Percentiles rank a stretch among this genome's conserved stretches.
Conservation (phyloP, 108 stramenopile genomes). For the Conticribra guillardii region DNA sequence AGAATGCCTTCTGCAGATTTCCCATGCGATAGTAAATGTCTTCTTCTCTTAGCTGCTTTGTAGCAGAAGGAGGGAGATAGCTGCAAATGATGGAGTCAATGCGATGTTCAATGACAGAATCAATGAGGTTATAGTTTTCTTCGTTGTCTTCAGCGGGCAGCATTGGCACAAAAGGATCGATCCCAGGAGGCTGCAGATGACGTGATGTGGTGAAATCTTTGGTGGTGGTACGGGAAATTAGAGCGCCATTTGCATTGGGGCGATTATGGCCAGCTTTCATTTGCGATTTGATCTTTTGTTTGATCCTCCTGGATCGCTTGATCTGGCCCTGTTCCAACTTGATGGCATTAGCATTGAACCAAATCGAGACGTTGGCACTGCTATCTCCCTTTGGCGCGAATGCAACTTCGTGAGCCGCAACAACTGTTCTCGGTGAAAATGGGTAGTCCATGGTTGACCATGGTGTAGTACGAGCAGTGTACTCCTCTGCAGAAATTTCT, state of each 20-base stretch:
- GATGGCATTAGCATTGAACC: constrained; percentile 34
- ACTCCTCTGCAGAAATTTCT: constrained; percentile 36
- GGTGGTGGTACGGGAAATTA: constrained; percentile 34
- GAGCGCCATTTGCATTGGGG: constrained; percentile 40
- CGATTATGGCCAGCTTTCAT: constrained; percentile 34
- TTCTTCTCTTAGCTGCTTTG: not conserved
- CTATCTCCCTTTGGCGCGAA: constrained; percentile 42
- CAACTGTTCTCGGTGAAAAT: constrained; percentile 16
- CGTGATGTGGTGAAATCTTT: constrained; percentile 30
- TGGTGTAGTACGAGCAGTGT: constrained; percentile 21
- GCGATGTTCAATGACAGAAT: constrained; percentile 22
- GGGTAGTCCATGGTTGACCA: constrained; percentile 8
- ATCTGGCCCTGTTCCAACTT: constrained; percentile 45
- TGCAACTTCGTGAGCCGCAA: constrained; percentile 28
- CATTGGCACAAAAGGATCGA: constrained; percentile 46
- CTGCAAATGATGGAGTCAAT: constrained; percentile 16
- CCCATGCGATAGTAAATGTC: not conserved
- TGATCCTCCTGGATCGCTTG: constrained; percentile 35
- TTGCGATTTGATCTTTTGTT: constrained; percentile 45
- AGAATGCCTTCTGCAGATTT: constrained; percentile 3
- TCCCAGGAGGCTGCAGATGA: constrained; percentile 24
- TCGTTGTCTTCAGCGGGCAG: constrained; percentile 32
- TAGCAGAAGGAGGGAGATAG: not conserved
- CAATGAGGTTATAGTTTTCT: constrained; percentile 16
- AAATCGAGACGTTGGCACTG: constrained; percentile 32